Conservation (phyloP, 352 stramenopile genomes). For the Phytophthora constricta region DNA sequence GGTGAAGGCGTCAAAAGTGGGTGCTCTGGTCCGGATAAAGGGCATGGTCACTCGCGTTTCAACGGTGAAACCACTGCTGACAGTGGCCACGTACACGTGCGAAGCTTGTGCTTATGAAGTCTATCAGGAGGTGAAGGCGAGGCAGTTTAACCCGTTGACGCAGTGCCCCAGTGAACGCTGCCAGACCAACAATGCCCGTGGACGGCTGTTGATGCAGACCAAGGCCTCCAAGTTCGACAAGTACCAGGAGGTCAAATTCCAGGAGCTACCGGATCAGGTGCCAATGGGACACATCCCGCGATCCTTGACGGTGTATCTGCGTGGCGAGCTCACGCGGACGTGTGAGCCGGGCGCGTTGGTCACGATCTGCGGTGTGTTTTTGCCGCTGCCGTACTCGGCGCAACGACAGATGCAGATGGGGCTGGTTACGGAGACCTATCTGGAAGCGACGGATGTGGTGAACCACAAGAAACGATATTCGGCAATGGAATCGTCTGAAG, state of each 20-base stretch:
- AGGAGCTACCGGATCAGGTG: conserved; percentile 93
- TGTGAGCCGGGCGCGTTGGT: conserved; percentile 96
- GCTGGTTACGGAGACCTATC: conserved; percentile 97
- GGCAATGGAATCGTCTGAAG: conserved; percentile 88
- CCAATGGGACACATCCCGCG: conserved; percentile 99
- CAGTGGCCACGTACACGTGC: conserved; percentile 98
- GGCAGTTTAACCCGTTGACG: conserved; percentile 95
- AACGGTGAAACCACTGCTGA: conserved; percentile 97
- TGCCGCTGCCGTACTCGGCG: conserved; percentile 92
- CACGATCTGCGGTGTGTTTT: conserved; percentile 97
- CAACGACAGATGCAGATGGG: conserved; percentile 97
- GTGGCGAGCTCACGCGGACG: conserved; percentile 93
- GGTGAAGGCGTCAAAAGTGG: conserved; percentile 95
- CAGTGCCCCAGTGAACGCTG: conserved; percentile 92
- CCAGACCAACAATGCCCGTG: conserved; percentile 77
- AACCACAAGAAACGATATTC: conserved; percentile 99
- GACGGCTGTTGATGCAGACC: conserved; percentile 94
- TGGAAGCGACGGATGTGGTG: conserved; percentile 95
- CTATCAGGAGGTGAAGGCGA: conserved; percentile 95
- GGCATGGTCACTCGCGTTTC: conserved; percentile 99
- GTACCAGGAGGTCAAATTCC: conserved; percentile 99
- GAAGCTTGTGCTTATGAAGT: conserved; percentile 96
- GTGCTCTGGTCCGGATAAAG: conserved; percentile 95
- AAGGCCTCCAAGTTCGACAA: conserved; percentile 99
- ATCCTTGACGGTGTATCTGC: conserved; percentile 91